Conservation (phyloP, 352 stramenopile genomes). For the Pythium biforme region DNA sequence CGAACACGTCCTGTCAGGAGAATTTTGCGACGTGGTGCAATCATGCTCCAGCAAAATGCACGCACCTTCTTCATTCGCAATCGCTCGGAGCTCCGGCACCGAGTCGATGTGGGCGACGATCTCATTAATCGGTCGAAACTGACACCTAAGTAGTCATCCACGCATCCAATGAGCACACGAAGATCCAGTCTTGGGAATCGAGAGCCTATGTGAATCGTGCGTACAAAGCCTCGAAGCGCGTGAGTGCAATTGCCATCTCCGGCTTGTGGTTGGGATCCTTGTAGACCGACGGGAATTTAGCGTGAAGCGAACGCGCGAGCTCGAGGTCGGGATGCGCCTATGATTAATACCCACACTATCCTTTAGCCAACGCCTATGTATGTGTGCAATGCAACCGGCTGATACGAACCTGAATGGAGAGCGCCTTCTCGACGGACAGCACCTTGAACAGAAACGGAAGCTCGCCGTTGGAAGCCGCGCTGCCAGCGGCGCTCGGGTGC, state of each 20-base stretch:
- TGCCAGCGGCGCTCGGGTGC: constrained; percentile 40
- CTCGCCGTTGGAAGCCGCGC: constrained; percentile 47
- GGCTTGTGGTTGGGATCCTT: constrained; percentile 99
- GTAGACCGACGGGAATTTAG: constrained; percentile 91
- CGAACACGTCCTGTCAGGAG: no score
- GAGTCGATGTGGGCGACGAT: constrained; percentile 87
- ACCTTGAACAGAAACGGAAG: constrained; percentile 99
- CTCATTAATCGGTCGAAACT: constrained; percentile 93
- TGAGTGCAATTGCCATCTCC: constrained; percentile 99
- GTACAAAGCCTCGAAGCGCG: constrained; percentile 93
- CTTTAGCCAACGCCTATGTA: not conserved
- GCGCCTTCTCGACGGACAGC: constrained; percentile 94
- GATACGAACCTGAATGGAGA: constrained; percentile 93
- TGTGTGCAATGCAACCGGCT: not conserved
- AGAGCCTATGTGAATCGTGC: constrained; percentile 17
- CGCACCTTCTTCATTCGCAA: constrained; percentile 53
- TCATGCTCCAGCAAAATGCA: no score
- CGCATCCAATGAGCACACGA: not conserved
- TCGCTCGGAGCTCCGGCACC: constrained; percentile 87
- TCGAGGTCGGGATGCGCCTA: constrained; percentile 81
- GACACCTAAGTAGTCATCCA: constrained; percentile 42
- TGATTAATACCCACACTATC: not conserved
- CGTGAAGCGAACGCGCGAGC: constrained; percentile 79
- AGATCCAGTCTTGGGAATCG: no score
- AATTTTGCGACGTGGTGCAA: no score